Evolutionary conservation across 768 basidiomycete genomes (phyloP), one percentile per base, ranked within the genome.

Genomic region (Tubosaeta sp.): DNA sequence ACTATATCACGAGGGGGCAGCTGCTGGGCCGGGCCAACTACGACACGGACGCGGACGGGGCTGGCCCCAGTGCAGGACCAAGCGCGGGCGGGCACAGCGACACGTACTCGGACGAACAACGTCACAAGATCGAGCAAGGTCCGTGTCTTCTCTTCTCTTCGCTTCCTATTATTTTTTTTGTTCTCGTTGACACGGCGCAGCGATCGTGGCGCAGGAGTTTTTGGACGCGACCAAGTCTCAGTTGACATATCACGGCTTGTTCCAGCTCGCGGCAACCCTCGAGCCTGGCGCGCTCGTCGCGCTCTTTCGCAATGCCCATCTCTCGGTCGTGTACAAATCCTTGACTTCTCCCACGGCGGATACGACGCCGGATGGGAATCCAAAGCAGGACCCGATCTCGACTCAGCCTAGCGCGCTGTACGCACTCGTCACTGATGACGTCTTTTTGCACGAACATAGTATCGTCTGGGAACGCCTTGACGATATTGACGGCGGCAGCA

Each of bases 391-490:
- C 0, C 8, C 21, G 13, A 21, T 14, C 31, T 6, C 22, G 72
- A 70, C 27, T 50, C 77, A 0, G 11, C 11, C 19, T 4, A 21
- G 36, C 11, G 76, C 81, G 5, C 72, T 96, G 7, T 94, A 90
- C 65, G 81, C 82, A 2, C 84, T 96, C 54, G 90, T 86, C 12
- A 94, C 94, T 0, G 94, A 96, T 66, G 77, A 88, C 35, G 81
- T 84, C 16, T 93, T 96, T 65, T 69, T 84, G 3, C 67, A 80
- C 50, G 93, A 95, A 64, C 74, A 83, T 0, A 81, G 81, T 16
- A 81, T 95, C 22, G 86, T 94, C 3, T 96, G 94, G 94, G 94
- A 96, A 69, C 81, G 86, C 18, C 71, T 96, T 25, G 90, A 89
- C 59, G 94, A 95, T 60, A 78, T 94, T 27, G 92, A 95, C 53